A percentile compares a stretch with the other conserved stretches of the same genome.
These are phyloP conservation scores for Yueomyces sp. DNA, from an alignment of 805 yeast genomes.

Conservation along the genomic window DNA sequence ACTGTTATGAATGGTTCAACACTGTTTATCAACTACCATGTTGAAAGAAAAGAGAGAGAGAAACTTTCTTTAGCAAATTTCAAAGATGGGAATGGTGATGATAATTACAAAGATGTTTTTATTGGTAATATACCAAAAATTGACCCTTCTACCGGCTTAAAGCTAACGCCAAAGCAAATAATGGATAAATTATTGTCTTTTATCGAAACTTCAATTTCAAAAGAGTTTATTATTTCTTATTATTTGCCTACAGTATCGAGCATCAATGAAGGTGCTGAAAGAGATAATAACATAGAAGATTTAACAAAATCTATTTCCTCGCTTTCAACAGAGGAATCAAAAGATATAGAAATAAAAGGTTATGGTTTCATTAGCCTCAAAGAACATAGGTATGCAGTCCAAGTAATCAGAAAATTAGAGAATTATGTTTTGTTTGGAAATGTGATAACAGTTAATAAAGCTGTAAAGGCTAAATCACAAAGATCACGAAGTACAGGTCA, in stretches of 20 bases:
- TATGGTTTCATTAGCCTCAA: conserved; percentile 44
- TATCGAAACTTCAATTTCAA: conserved; percentile 27
- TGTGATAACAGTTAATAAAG: conserved; percentile 26
- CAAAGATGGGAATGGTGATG: conserved; percentile 31
- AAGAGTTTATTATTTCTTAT: conserved; percentile 13
- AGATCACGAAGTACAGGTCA: background rate
- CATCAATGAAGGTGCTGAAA: conserved; percentile 5
- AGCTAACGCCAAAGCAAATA: conserved; percentile 11
- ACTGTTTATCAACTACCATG: conserved; percentile 45
- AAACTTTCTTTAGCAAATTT: conserved; percentile 21
- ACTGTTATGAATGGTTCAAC: conserved; percentile 18
- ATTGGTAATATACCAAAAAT: conserved; percentile 36
- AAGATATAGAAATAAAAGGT: conserved; percentile 18
- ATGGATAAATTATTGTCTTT: conserved; percentile 33
- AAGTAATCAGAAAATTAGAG: conserved; percentile 36
- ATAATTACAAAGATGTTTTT: conserved; percentile 41
- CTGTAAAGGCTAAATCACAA: conserved; percentile 20
- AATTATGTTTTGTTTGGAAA: conserved; percentile 26
- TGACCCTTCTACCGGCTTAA: conserved; percentile 21
- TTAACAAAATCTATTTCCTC: background rate
- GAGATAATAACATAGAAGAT: background rate
- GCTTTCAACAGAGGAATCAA: background rate
- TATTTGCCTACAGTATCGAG: conserved; percentile 19
- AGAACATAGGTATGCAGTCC: conserved; percentile 35
- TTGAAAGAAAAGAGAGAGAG: conserved; percentile 49